These are phyloP conservation scores for Chenopodium album DNA, from an alignment of 148 eudicot species.

Conservation along the genomic window DNA sequence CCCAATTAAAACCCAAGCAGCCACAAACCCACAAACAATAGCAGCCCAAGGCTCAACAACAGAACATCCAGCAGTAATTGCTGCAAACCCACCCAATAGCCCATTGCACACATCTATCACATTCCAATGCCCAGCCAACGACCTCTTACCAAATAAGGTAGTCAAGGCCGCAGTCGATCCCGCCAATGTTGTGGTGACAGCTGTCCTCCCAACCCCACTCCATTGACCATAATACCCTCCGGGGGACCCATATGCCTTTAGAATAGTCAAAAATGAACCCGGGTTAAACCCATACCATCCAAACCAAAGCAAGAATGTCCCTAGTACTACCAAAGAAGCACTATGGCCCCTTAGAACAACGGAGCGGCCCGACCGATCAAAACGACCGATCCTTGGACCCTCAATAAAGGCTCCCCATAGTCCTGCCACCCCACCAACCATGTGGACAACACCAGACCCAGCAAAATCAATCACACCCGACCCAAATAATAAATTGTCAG, in stretches of 20 bases:
- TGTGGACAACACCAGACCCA: constrained; percentile 50
- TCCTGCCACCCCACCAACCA: constrained; percentile 51
- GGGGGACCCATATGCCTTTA: constrained; percentile 26
- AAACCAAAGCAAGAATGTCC: constrained; percentile 46
- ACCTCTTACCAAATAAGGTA: constrained; percentile 36
- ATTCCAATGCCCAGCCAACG: constrained; percentile 45
- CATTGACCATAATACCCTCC: constrained; percentile 41
- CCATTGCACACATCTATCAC: constrained; percentile 45
- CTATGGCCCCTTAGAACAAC: constrained; percentile 38
- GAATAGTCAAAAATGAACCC: constrained; percentile 40
- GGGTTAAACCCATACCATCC: constrained; percentile 55
- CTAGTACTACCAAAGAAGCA: constrained; percentile 40
- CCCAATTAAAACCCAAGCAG: constrained; percentile 46
- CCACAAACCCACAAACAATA: constrained; percentile 42
- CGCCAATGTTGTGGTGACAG: constrained; percentile 52
- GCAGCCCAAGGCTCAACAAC: constrained; percentile 56
- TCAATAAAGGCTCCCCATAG: constrained; percentile 45
- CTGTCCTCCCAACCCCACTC: constrained; percentile 49
- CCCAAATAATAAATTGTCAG: constrained; percentile 28
- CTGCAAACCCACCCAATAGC: constrained; percentile 45
- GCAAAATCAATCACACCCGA: constrained; percentile 47
- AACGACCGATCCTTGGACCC: constrained; percentile 43
- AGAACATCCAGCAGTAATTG: constrained; percentile 45
- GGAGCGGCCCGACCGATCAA: constrained; percentile 36
- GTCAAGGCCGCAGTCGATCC: constrained; percentile 45